Conservation (phyloP, 208 protist species). For the Zelonia costaricensis region DNA sequence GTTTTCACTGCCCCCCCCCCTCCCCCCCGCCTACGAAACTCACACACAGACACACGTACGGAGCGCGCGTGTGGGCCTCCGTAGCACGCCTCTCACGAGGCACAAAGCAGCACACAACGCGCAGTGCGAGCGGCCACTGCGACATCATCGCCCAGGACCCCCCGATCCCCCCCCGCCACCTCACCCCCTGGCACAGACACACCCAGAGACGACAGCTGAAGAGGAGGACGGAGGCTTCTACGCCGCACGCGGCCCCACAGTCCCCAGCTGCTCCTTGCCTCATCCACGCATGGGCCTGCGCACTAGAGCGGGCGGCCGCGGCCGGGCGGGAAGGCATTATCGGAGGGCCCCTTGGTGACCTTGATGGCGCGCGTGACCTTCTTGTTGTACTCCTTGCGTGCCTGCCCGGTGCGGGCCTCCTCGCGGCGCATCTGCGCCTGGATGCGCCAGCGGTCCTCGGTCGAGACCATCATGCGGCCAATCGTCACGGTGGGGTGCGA, state of each 20-base stretch:
- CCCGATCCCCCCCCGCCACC: no score
- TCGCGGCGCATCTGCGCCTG: slow-evolving; percentile 86
- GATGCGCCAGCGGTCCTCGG: slow-evolving; percentile 85
- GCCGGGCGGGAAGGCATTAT: slow-evolving; percentile 73
- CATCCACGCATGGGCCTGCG: no score
- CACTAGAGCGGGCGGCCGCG: slow-evolving; percentile 70
- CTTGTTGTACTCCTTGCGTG: slow-evolving; percentile 88
- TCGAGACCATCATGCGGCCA: slow-evolving; percentile 75
- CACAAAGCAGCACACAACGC: no score
- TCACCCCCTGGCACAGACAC: no score
- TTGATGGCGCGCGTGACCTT: slow-evolving; percentile 86
- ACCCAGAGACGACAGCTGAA: no score
- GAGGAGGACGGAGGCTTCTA: not conserved
- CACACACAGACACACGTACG: no score
- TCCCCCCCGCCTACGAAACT: no score
- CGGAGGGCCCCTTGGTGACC: slow-evolving; percentile 68
- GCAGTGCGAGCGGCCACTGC: no score
- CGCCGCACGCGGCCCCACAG: not conserved
- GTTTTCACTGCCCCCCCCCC: no score
- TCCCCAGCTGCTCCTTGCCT: not conserved
- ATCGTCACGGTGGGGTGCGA: slow-evolving; percentile 49
- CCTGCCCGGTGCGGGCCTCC: slow-evolving; percentile 67
- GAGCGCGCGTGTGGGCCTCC: no score
- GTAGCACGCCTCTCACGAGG: no score
- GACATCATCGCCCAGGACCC: no score